Evolutionary conservation across 2,329 filamentous ascomycete species (phyloP), one percentile per base, ranked within the genome.

Genomic region (Colletotrichum gloeosporioides): DNA sequence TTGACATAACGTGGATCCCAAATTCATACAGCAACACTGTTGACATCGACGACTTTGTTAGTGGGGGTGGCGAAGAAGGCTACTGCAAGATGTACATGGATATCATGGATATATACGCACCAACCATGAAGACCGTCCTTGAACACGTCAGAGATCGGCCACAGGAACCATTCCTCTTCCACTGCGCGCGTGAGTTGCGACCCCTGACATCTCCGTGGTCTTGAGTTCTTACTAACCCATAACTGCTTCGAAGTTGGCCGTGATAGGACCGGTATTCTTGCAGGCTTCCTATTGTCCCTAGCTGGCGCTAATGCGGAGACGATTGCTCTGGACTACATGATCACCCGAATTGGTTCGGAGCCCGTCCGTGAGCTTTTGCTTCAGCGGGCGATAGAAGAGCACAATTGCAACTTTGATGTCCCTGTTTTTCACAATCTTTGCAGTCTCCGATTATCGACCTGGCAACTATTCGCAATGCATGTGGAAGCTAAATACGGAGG

Each of bases 41-140:
- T 1, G 80, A 84, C 16, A 78, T 90, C n/a, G 81, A 68, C 2
- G 83, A 84, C 9, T 91, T 90, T 78, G 84, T 85, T 18, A 80
- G 81, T 5, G 88, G 87, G 15, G 82, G 81, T 3, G 90, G 90
- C 10, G 85, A 86, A 77, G 78, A 78, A 2, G 89, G 86, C 1
- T 90, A 88, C 78, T 82, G 82, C 57, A 79, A 79, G n/a, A 89
- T 89, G 86, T 90, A 91, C 77, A 75, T 89, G 76, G 84, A 86
- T 68, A 85, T 90, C 59, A 78, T 89, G 64, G 79, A 84, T 10
- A 81, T 83, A 10, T 90, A 90, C 79, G 78, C 73, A 68, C 83
- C 84, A 8, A 84, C 83, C 15, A 86, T 89, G 78, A 84, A 82
- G 59, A 85, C 83, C 3, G 83, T 91, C 8, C 83, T 92, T 22